A percentile compares a stretch with the other conserved stretches of the same genome.
phyloP scores from a whole-genome alignment of 371 early-diverging fungal species.

The Mortierella sp. region DNA sequence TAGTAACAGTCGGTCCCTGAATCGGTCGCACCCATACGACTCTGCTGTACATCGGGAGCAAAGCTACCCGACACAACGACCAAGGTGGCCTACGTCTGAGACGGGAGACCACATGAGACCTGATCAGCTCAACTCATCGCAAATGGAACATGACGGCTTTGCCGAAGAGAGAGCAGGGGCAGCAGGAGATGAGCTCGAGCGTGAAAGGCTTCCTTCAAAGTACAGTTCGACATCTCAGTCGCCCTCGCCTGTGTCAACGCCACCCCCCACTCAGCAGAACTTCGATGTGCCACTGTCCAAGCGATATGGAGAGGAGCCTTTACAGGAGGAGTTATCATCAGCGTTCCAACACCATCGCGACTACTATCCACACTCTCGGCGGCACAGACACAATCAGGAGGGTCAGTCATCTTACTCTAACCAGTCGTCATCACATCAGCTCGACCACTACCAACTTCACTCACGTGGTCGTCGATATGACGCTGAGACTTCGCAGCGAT shows the following conservation, averaged over 20 bases:
- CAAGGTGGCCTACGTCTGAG: not conserved
- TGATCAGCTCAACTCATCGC: not conserved
- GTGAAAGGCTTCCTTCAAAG: not conserved
- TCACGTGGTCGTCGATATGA: not conserved
- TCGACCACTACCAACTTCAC: not conserved
- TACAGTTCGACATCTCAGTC: not conserved
- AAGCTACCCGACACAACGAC: constrained; percentile 2
- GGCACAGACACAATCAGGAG: not conserved
- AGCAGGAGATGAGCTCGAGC: not conserved
- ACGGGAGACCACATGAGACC: not conserved
- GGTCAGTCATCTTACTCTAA: not conserved
- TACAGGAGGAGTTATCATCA: not conserved
- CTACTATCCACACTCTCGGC: constrained; percentile 8
- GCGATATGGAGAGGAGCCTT: not conserved
- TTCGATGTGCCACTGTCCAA: not conserved
- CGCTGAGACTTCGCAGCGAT: not conserved
- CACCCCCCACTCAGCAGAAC: not conserved
- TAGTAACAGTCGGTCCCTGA: not conserved
- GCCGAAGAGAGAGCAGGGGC: not conserved
- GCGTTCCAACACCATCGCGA: not conserved
- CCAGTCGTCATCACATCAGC: not conserved
- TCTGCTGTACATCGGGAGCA: not conserved
- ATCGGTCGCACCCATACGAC: constrained; percentile 31
- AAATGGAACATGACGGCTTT: not conserved
- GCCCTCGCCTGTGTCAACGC: constrained; percentile 14